Base-by-base conservation (phyloP, 2,329 filamentous ascomycete species). In the Sporothrix pseudoabietina region DNA sequence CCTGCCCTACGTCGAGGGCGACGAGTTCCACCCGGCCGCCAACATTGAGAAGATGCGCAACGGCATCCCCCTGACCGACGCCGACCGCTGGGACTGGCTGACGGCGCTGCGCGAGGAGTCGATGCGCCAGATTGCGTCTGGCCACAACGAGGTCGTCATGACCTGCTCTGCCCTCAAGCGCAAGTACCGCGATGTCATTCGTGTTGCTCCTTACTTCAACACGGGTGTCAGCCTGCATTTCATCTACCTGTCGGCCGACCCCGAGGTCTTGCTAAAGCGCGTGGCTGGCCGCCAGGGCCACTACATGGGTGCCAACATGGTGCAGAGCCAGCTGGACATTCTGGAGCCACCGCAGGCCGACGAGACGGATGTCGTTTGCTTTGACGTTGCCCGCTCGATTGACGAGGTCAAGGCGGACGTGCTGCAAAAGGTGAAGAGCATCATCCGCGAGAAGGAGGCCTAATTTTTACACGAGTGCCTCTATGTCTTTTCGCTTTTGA, bases 31-130 rank as follows among this genome's bases (percentile, higher is more conserved):
- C 77, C 90, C 93, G 0, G 83, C 87, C 44, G 86, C 91, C 78
- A 98, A 95, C 83, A 90, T 94, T 78, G 91, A 94, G 72, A 99
- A 98, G 83, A 99, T 99, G 96, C 87, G 88, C 79, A 87, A 87
- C 77, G 93, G 93, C 77, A 90, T 90, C 73, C 94, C 96, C 2
- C 87, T 99, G 49, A 97, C 92, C 72, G 96, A 99, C 80, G 91
- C 90, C 74, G 96, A 99, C 83, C 92, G 96, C 76, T 98, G 96
- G 96, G 95, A 98, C 84, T 99, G 96, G 96, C 90, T 99, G 76
- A 93, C 91, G 65, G 86, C 86, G 14, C 87, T 96, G 16, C 92
- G 93, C 76, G 88, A 93, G 76, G 91, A 90, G 78, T 88, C 89
- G 7, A 84, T 90, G 72, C 82, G 83, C 71, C 84, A 84, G 69